A percentile compares a stretch with the other conserved stretches of the same genome.
phyloP scores from a whole-genome alignment of 805 yeast species.

The Sugiyamaella smithiae region DNA sequence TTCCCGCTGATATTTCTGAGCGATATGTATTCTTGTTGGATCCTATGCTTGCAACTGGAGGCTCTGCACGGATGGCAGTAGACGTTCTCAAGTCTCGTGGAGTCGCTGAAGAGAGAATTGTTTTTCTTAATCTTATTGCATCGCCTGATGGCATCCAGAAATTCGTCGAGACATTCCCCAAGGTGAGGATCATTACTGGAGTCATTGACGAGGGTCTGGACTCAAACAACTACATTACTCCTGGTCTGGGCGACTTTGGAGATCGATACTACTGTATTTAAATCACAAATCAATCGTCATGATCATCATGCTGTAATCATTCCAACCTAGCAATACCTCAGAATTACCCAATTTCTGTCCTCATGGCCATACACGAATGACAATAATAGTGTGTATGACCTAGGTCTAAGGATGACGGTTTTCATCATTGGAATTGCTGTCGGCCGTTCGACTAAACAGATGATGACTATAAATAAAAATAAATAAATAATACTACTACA shows the following conservation, averaged over 20 bases:
- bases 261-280: slow-evolving; percentile 93
- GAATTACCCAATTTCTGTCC: slow-evolving; percentile 18
- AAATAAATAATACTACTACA: slow-evolving; percentile 1
- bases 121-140: slow-evolving; percentile 87
- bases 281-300: background rate
- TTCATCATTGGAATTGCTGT: slow-evolving; percentile 17
- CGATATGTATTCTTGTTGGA: slow-evolving; percentile 89
- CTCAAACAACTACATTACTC: slow-evolving; percentile 79
- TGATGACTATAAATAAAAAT: no score
- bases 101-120: slow-evolving; percentile 80
- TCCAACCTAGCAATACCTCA: slow-evolving; percentile 12
- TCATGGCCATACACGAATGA: slow-evolving; percentile 13
- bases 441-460: no score
- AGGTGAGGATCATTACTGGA: slow-evolving; percentile 87
- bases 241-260: slow-evolving; percentile 98
- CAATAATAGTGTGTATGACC: slow-evolving; percentile 7
- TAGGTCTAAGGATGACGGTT: slow-evolving; percentile 23
- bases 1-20: slow-evolving; percentile 87
- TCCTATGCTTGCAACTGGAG: slow-evolving; percentile 99
- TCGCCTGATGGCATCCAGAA: slow-evolving; percentile 90
- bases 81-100: slow-evolving; percentile 86
- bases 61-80: slow-evolving; percentile 95
- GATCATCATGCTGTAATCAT: no score
- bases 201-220: slow-evolving; percentile 85
- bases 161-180: slow-evolving; percentile 76